These are phyloP conservation scores for Podila epicladia DNA, from an alignment of 192 early-diverging fungal species.

Conservation along the genomic window DNA sequence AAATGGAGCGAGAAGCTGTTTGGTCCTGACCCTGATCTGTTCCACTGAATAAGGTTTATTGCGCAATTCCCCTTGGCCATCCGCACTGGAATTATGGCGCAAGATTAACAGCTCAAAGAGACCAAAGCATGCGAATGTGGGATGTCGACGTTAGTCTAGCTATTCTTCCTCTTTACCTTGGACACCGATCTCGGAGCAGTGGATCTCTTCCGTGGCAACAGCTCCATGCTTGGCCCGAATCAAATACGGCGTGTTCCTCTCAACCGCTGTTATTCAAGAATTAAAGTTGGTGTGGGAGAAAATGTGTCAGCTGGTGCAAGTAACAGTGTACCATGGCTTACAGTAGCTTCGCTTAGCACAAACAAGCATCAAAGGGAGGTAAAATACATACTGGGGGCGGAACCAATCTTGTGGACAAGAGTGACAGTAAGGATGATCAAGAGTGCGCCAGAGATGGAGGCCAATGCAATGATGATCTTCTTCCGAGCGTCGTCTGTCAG, in stretches of 20 bases:
- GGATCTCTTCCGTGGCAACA: constrained; percentile 73
- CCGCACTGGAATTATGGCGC: not conserved
- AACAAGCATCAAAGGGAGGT: too few relatives aligned
- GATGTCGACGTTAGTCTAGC: too few relatives aligned
- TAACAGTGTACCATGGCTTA: too few relatives aligned
- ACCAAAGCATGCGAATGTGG: too few relatives aligned
- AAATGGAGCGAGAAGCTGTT: too few relatives aligned
- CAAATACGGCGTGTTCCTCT: constrained; percentile 31
- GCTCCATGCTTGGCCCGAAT: constrained; percentile 65
- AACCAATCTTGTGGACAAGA: constrained; percentile 11
- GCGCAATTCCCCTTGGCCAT: not conserved
- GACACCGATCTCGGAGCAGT: constrained; percentile 75
- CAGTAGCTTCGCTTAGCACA: too few relatives aligned
- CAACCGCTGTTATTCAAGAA: constrained; percentile 8
- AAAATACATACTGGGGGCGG: constrained; percentile 13
- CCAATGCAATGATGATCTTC: constrained; percentile 20
- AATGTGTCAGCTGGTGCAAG: not conserved
- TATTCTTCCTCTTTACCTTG: constrained; percentile 50
- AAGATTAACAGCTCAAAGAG: too few relatives aligned
- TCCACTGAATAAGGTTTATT: not conserved
- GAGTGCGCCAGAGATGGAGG: constrained; percentile 20
- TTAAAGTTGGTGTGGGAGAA: not conserved
- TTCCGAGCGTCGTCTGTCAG: constrained; percentile 23
- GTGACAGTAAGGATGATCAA: constrained; percentile 14
- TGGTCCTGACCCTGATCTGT: too few relatives aligned